Base-by-base conservation (phyloP, 2,329 filamentous ascomycete genomes). In the Phoma herbarum region DNA sequence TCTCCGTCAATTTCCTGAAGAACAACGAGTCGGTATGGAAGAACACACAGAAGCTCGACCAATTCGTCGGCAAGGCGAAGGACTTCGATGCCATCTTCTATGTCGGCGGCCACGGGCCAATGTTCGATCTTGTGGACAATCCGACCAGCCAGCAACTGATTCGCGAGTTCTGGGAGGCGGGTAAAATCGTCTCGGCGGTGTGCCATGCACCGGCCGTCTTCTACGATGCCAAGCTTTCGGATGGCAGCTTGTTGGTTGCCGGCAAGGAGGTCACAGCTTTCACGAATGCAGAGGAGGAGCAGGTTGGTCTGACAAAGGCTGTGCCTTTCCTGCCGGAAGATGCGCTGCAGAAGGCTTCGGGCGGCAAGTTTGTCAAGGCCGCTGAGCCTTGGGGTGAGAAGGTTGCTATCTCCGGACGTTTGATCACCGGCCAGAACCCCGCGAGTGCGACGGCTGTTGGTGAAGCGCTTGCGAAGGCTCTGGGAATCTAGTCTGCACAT, bases 141-240 rank as follows among this genome's bases (percentile, higher is more conserved):
- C 62, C 77, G 20, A 79, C 80, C n/a, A 87, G 84, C 25, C 84
- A 86, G 64, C 78, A 82, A 61, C 77, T 91, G 33, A 86, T 88
- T 68, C 77, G 80, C 60, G 86, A 90, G 73, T 90, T 91, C 73
- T 84, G 82, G 68, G 77, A 79, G 37, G 81, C 82, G 3, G 84
- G 83, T 62, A 90, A 90, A 80, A 80, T 86, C 53, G 83, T 91
- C 14, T 79, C 85, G 0, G 86, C 88, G 3, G 87, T 91, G 44
- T 91, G 89, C 80, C 89, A 91, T 76, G 89, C 87, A 6, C 86
- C 88, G 2, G 85, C 84, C 3, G 89, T 84, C 12, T 79, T 91
- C 16, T 80, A 83, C 47, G 83, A 88, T 64, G 88, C 85, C 33
- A 84, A 82, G 61, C 63, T 77, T 5, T 65, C 61, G 10, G 78